Evolutionary conservation across 495 filamentous ascomycete genomes (phyloP).

Genomic region (Penicillium manginii): DNA sequence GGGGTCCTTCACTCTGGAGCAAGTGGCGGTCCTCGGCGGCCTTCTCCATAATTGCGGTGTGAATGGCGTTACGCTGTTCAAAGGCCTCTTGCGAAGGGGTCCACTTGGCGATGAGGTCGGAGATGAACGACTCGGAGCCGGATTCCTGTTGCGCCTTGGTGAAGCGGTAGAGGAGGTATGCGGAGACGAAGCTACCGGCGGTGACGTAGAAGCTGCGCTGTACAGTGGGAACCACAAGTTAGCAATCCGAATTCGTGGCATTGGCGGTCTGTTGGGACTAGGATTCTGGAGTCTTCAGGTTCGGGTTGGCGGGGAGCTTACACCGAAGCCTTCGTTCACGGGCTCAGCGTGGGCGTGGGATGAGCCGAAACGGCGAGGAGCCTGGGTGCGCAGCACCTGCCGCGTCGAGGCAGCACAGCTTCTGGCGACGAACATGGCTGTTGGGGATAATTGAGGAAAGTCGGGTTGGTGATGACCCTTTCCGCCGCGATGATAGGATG

Average conservation of each 20-base stretch:
- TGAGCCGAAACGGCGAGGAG: conserved; percentile 49
- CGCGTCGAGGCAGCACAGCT: conserved; percentile 46
- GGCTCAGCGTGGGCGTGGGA: conserved; percentile 53
- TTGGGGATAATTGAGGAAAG: conserved; percentile 35
- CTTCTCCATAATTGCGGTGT: conserved; percentile 67
- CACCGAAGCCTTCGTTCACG: conserved; percentile 66
- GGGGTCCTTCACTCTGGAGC: conserved; percentile 58
- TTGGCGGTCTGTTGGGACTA: conserved; percentile 13
- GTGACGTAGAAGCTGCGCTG: conserved; percentile 70
- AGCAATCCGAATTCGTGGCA: conserved; percentile 16
- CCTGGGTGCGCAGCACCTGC: conserved; percentile 49
- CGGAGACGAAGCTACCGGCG: conserved; percentile 60
- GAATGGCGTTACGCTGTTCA: conserved; percentile 63
- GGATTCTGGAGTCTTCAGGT: conserved; percentile 10
- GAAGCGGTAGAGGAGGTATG: conserved; percentile 59
- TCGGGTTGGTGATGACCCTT: conserved; percentile 38
- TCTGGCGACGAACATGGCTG: conserved; percentile 51
- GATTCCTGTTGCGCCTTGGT: conserved; percentile 49
- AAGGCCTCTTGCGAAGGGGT: conserved; percentile 52
- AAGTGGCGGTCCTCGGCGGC: conserved; percentile 69
- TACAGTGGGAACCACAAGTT: conserved; percentile 20
- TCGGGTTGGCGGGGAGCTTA: conserved; percentile 47
- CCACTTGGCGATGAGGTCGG: conserved; percentile 60
- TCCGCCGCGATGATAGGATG: conserved; percentile 31
- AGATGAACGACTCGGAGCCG: conserved; percentile 55